These are phyloP conservation scores for Fusarium poae DNA, from an alignment of 2,329 filamentous ascomycete species.

Conservation along the genomic window DNA sequence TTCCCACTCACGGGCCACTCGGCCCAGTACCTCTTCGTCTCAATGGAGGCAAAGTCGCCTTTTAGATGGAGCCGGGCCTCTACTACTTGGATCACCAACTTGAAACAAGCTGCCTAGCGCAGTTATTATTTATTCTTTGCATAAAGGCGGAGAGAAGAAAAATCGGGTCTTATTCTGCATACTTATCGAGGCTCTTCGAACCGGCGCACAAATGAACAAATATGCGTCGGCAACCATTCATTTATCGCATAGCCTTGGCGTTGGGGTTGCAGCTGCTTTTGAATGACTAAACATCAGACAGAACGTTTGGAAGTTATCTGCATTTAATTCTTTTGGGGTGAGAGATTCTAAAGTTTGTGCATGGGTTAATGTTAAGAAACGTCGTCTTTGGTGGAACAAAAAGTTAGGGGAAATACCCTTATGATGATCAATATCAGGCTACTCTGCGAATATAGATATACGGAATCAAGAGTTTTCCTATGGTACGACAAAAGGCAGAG, in stretches of 20 bases:
- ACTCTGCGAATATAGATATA: conserved; percentile 25
- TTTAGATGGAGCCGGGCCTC: conserved; percentile 46
- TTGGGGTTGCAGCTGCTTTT: conserved; percentile 39
- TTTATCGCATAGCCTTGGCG: conserved; percentile 50
- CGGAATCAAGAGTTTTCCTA: conserved; percentile 7
- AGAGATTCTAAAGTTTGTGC: conserved; percentile 26
- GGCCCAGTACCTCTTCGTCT: conserved; percentile 53
- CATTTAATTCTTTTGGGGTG: conserved; percentile 35
- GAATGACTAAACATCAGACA: conserved; percentile 28
- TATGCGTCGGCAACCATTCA: conserved; percentile 40
- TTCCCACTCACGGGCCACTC: conserved; percentile 52
- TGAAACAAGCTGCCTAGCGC: conserved; percentile 14
- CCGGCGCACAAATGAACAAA: conserved; percentile 31
- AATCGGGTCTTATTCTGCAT: conserved; percentile 25
- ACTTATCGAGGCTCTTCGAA: conserved; percentile 34
- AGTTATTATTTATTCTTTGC: conserved; percentile 30
- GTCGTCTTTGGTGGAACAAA: conserved; percentile 35
- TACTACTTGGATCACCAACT: conserved; percentile 30
- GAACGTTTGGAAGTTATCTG: conserved; percentile 35
- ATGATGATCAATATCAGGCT: conserved; percentile 18
- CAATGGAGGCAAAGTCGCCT: conserved; percentile 56
- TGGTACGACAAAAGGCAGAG: conserved; percentile 5
- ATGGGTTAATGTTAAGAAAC: conserved; percentile 36
- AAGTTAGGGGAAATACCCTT: conserved; percentile 21
- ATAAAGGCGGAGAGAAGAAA: conserved; percentile 28